These are phyloP conservation scores for Saccharomycopsis fodiens DNA, from an alignment of 805 yeast species.

Conservation along the genomic window DNA sequence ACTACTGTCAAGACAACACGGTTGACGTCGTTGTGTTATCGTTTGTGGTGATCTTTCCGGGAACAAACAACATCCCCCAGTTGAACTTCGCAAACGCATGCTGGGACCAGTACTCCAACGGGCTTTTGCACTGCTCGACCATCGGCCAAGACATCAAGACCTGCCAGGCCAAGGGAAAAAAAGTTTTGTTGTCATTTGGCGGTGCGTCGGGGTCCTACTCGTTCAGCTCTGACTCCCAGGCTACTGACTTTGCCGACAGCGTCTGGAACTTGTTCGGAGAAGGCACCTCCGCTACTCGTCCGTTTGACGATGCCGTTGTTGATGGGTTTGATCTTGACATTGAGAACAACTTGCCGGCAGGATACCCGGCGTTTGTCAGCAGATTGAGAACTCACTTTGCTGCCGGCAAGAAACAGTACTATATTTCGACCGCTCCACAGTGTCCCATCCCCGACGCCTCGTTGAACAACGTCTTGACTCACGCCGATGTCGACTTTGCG, in stretches of 20 bases:
- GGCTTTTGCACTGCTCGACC: conserved; percentile 32
- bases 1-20: conserved; percentile 45
- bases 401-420: conserved; percentile 43
- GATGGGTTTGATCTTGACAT: conserved; percentile 95
- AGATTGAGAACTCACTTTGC: conserved; percentile 36
- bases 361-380: conserved; percentile 58
- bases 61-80: conserved; percentile 22
- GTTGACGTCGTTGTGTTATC: conserved; percentile 35
- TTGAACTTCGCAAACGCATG: conserved; percentile 41
- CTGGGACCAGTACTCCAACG: conserved; percentile 13
- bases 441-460: conserved; percentile 63
- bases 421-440: conserved; percentile 74
- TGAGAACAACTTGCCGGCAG: conserved; percentile 55
- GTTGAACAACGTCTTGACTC: conserved; percentile 40
- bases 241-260: conserved; percentile 50
- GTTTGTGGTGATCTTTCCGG: conserved; percentile 36
- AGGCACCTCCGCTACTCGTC: conserved; percentile 26
- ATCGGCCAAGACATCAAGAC: conserved; percentile 62
- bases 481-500: conserved; percentile 53
- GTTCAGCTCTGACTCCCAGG: conserved; percentile 75
- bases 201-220: conserved; percentile 82
- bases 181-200: conserved; percentile 64
- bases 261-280: conserved; percentile 57
- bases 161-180: conserved; percentile 74
- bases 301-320: conserved; percentile 56